Evolutionary conservation across 495 filamentous ascomycete genomes (phyloP), one percentile per base, ranked within the genome.

Genomic region (Talaromyces liani): DNA sequence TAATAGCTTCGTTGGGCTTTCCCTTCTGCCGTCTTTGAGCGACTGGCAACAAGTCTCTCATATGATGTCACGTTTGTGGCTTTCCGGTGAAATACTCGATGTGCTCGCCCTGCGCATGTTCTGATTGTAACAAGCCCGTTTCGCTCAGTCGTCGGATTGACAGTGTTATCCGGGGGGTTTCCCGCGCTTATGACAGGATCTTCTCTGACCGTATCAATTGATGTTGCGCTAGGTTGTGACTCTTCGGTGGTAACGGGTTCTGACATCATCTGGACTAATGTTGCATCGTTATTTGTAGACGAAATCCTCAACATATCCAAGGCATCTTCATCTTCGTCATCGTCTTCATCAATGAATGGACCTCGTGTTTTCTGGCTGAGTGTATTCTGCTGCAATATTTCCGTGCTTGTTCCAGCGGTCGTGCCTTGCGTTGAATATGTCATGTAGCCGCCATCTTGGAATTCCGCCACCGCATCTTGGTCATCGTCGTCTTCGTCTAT

Each of bases 1-100:
- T 93, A 98, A 70, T 90, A 97, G 70, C 84, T 89, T 72, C 86
- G 89, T 66, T 84, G 86, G n/a, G 91, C 91, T 65, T 85, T 79
- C 36, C 90, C 88, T 64, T 88, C 79, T 64, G 82, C 86, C 5
- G 83, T 84, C 39, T 77, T 83, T 3, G 89, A 93, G 18, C 90
- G 84, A 27, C 83, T 79, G 25, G 90, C 89, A 27, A 91, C 81
- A 59, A 92, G 80, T 45, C 77, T 79, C 68, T 91, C 83, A 68
- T 88, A 95, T 0, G 88, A 82, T 29, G 85, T 71, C 4, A 76
- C 67, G 3, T 69, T 71, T 9, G 75, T 68, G 12, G 79, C 65
- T 58, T 78, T 80, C 53, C 83, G 86, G 63, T 80, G 69, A 7
- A 75, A 72, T 34, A 91, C 80, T 34, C 79, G 74, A 33, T 88